These are phyloP conservation scores for Colletotrichum eremochloae DNA, from an alignment of 2,329 filamentous ascomycete genomes.

Conservation along the genomic window DNA sequence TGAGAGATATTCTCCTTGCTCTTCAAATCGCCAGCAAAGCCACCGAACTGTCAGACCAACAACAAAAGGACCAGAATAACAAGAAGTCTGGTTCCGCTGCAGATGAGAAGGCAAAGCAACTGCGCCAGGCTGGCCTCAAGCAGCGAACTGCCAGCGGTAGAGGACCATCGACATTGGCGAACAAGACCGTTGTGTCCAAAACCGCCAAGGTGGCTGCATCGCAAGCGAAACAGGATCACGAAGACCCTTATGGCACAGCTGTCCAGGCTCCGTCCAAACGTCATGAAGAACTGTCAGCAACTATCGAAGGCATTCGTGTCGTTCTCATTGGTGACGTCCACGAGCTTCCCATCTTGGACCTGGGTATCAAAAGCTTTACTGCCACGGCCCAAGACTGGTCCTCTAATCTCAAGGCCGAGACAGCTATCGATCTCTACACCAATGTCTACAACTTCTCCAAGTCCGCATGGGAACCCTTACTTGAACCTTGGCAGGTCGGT, in stretches of 20 bases:
- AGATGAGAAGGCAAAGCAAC: conserved; percentile 69
- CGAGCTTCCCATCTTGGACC: conserved; percentile 93
- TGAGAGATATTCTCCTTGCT: conserved; percentile 94
- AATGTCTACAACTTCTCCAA: conserved; percentile 99
- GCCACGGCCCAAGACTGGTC: conserved; percentile 93
- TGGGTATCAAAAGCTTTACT: conserved; percentile 91
- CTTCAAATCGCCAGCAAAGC: conserved; percentile 94
- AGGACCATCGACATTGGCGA: conserved; percentile 64
- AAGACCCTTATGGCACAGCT: conserved; percentile 30
- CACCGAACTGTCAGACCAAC: conserved; percentile 83
- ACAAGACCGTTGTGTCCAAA: conserved; percentile 55
- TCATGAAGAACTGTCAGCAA: conserved; percentile 85
- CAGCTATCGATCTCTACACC: conserved; percentile 91
- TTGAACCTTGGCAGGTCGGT: conserved; percentile 97
- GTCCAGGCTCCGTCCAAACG: conserved; percentile 48
- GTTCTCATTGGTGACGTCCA: conserved; percentile 96
- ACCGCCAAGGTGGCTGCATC: conserved; percentile 50
- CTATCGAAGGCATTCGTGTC: conserved; percentile 88
- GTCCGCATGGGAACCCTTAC: conserved; percentile 95
- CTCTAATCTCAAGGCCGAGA: conserved; percentile 85
- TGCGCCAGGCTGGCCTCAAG: conserved; percentile 64
- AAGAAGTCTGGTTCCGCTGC: conserved; percentile 52
- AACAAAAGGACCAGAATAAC: conserved; percentile 67
- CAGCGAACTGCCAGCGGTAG: conserved; percentile 70
- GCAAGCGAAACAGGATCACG: conserved; percentile 44